Evolutionary conservation across 148 eudicot species (phyloP), one percentile per base, ranked within the genome.

Genomic region (Talinum fruticosum): DNA sequence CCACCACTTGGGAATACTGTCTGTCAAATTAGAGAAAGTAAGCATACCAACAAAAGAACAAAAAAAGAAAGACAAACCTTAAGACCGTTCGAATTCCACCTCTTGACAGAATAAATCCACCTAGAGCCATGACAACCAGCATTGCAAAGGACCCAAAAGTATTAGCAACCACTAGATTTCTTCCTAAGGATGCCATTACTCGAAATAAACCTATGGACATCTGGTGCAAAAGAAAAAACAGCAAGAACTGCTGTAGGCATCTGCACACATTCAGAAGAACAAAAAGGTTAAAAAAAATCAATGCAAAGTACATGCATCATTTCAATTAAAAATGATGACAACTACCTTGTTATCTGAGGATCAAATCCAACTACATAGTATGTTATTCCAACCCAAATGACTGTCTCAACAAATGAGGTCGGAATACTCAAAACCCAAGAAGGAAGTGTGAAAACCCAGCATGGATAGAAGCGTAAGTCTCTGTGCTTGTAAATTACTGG

Each of bases 401-500:
- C 89, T 47, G 93, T 87, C 85, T 96, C 99, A 79, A 96, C 65
- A 70, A 92, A 76, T 33, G 97, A 91, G 69, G 83, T 76, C 35
- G 97, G 98, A 74, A 91, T 89, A 84, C 94, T 96, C 81, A 96
- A 80, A 76, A 93, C 64, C 99, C 99, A 96, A 37, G 97, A 89
- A 71, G 99, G 93, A 78, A 96, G 83, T 35, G 99, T 85, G 82
- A 87, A 91, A 69, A 90, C 91, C 99, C 97, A 96, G 82, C 97
- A 91, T 13, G 99, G 98, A 79, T 92, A 96, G 82, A 96, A 90
- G 66, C 80, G 90, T 79, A 93, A 84, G 78, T 91, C 99, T 80
- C 97, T 85, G 69, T 96, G 99, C 87, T 96, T 96, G 88, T 93
- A 96, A 44, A 93, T 86, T 76, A 93, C 91, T 33, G 97, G 99